These are phyloP conservation scores for Musa schizocarpa DNA, from an alignment of 176 grass and related monocot species.

Conservation along the genomic window DNA sequence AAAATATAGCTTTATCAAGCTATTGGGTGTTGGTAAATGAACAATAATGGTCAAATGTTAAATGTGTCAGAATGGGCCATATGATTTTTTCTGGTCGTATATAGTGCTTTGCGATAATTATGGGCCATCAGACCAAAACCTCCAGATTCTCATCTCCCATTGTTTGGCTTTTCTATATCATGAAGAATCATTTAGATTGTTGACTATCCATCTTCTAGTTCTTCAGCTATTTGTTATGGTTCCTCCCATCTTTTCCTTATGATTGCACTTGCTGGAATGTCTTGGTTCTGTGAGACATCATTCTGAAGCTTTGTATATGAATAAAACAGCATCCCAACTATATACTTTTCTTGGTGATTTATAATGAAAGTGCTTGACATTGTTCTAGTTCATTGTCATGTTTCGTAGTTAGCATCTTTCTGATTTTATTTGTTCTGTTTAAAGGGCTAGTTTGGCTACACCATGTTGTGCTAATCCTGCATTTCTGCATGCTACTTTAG, in stretches of 20 bases:
- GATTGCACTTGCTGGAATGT: not conserved
- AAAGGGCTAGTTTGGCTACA: not conserved
- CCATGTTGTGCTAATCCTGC: not conserved
- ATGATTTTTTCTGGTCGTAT: not conserved
- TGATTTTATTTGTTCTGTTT: not conserved
- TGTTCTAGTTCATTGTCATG: too few species aligned
- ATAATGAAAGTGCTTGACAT: not conserved
- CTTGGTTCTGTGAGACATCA: not conserved
- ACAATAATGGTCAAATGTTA: not conserved
- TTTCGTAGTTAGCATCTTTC: not conserved
- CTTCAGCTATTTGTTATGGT: not conserved
- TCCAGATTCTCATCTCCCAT: not conserved
- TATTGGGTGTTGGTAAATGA: not conserved
- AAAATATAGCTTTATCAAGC: not conserved
- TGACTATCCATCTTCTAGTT: not conserved
- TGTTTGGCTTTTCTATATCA: not conserved
- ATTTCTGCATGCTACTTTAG: not conserved
- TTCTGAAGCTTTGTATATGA: too few species aligned
- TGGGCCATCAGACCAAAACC: not conserved
- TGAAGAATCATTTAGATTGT: not conserved
- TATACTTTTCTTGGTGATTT: not conserved
- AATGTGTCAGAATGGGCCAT: not conserved
- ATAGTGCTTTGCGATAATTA: not conserved
- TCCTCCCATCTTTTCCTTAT: not conserved
- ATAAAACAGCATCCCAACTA: not conserved